Percentiles rank a stretch among this genome's conserved stretches.
phyloP scores from a whole-genome alignment of 225 moss, liverwort and hornwort genomes.

The Straminergon stramineum region DNA sequence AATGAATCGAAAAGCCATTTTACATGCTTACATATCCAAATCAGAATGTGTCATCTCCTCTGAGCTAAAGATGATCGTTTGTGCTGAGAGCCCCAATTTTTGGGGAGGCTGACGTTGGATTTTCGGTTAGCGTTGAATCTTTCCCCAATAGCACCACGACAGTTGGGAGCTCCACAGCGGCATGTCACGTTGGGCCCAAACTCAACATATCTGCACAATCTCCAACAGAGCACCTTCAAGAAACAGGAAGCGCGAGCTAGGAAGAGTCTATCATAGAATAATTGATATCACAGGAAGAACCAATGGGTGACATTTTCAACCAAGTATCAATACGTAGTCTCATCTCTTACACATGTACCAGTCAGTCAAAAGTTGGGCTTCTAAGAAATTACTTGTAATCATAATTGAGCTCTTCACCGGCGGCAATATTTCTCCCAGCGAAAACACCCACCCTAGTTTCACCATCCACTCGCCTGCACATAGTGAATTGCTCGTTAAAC shows the following conservation, averaged over 20 bases:
- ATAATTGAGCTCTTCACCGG: constrained; percentile 74
- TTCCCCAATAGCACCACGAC: constrained; percentile 79
- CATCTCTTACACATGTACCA: background rate
- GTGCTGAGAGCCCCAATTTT: constrained; percentile 44
- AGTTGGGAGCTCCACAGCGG: constrained; percentile 72
- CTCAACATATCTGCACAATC: constrained; percentile 60
- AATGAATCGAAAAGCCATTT: background rate
- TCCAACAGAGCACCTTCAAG: background rate
- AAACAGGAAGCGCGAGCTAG: background rate
- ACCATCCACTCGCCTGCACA: constrained; percentile 79
- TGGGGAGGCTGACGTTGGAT: background rate
- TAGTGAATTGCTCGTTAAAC: background rate
- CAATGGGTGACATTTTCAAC: background rate
- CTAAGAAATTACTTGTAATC: constrained; percentile 55
- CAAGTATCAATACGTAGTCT: background rate
- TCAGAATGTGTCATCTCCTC: constrained; percentile 1
- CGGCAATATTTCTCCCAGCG: constrained; percentile 53
- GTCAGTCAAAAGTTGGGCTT: background rate
- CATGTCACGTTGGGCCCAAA: constrained; percentile 76
- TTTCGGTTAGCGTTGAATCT: constrained; percentile 37
- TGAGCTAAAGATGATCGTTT: constrained; percentile 24
- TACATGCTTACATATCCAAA: background rate
- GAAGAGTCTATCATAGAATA: background rate
- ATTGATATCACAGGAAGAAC: background rate
- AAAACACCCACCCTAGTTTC: constrained; percentile 85